Base-by-base conservation (phyloP, 768 basidiomycete species). In the Leccinum imitatum region DNA sequence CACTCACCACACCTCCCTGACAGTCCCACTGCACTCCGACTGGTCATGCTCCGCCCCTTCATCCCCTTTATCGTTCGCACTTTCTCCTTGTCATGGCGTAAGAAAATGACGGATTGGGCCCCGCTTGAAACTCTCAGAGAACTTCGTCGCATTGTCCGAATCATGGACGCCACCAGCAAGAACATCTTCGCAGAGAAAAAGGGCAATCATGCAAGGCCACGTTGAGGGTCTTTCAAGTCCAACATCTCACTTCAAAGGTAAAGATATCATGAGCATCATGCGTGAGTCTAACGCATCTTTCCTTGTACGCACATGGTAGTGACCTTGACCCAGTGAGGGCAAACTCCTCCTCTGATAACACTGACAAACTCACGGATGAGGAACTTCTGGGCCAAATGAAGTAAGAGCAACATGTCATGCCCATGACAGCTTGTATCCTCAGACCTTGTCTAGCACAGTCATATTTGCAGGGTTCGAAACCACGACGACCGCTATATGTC, bases 211-310 rank as follows among this genome's bases (percentile, higher is more conserved):
- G 59, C 61, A 63, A 44, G 63, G 57, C 46, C 41, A n/a, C 25
- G 37, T 54, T 10, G 63, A 52, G 6, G 48, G 58, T 47, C 50
- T 58, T 9, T 63, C 58, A 48, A 53, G 48, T 21, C n/a, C 61
- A 30, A 50, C 44, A 17, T 62, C 65, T 35, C 53, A 53, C 17
- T 66, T 59, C 59, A 65, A 62, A 53, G 68, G 72, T 1, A 73
- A 66, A 54, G 75, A 78, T 50, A 74, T 79, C 44, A 75, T 79
- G 77, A 75, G 67, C 58, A 73, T 79, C 61, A 72, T 78, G 69
- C 33, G 77, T 79, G 48, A 59, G 76, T 69, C 11, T 6, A 17
- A 35, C 0, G 1, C 17, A 11, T n/a, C 35, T 21, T 41, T 19
- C 30, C 23, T 33, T 50, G 51, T 46, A 23, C 50, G 3, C 44